phyloP scores from a whole-genome alignment of 331 rosid species.

The Quercus tomentella region DNA sequence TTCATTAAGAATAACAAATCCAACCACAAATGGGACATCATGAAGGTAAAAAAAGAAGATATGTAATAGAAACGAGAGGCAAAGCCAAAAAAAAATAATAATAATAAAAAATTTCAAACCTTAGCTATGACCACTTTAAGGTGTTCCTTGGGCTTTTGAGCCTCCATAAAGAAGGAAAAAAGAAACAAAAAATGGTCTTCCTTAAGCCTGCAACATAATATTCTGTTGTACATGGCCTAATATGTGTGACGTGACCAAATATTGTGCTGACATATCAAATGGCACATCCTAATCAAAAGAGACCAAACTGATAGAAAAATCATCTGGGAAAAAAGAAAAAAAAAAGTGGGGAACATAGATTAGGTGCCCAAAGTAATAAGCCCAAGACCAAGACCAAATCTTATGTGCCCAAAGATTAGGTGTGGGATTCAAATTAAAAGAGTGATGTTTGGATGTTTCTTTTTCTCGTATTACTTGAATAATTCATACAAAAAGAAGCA shows the following conservation, averaged over 20 bases:
- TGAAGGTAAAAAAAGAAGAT: conserved; percentile 22
- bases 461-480: background rate
- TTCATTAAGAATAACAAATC: conserved; percentile 41
- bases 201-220: no score
- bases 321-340: no score
- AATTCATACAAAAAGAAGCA: background rate
- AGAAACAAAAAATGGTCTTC: background rate
- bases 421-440: background rate
- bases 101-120: no score
- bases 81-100: no score
- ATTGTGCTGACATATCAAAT: background rate
- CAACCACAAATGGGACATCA: conserved; percentile 32
- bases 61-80: background rate
- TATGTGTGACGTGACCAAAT: background rate
- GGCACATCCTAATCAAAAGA: background rate
- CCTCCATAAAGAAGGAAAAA: background rate
- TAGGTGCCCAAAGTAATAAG: background rate
- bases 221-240: no score
- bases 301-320: background rate
- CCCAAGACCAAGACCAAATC: conserved; percentile 3
- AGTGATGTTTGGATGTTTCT: conserved; percentile 9
- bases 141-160: background rate
- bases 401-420: background rate
- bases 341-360: background rate
- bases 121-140: background rate